These are phyloP conservation scores for Apiotrichum veenhuisii DNA, from an alignment of 1,284 basidiomycete species.

Conservation along the genomic window DNA sequence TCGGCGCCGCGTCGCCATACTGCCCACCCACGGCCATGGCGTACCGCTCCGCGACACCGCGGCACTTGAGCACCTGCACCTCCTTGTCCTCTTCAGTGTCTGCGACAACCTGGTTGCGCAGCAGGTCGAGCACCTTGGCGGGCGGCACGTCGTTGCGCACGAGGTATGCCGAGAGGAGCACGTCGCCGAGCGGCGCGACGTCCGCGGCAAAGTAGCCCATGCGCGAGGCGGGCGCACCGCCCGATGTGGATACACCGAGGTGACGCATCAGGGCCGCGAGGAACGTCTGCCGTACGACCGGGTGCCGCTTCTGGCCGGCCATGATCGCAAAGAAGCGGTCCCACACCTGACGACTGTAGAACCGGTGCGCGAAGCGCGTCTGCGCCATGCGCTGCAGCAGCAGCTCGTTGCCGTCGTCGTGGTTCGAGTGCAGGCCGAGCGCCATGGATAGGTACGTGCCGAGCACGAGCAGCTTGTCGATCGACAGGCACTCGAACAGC, in stretches of 20 bases:
- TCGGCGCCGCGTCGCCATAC: conserved; percentile 14
- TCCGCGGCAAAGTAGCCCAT: conserved; percentile 1
- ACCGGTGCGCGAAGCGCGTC: conserved; percentile 25
- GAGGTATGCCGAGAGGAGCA: conserved; percentile 19
- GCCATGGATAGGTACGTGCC: conserved; percentile 65
- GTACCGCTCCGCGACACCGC: conserved; percentile 26
- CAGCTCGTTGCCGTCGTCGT: conserved; percentile 1
- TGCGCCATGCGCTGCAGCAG: conserved; percentile 26
- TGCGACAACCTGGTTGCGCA: conserved; percentile 20
- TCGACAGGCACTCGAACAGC: conserved; percentile 78
- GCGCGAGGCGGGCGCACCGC: neutral
- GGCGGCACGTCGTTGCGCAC: conserved; percentile 26
- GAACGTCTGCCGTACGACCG: conserved; percentile 35
- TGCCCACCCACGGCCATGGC: conserved; percentile 3
- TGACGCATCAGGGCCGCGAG: conserved; percentile 13
- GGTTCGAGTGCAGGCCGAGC: conserved; percentile 5
- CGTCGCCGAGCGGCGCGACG: neutral
- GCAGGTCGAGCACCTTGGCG: conserved; percentile 21
- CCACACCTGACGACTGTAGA: conserved; percentile 28
- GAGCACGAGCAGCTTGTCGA: conserved; percentile 77
- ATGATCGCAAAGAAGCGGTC: conserved; percentile 23
- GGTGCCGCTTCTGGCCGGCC: conserved; percentile 23
- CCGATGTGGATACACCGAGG: neutral
- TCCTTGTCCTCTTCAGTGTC: neutral
- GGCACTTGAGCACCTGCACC: conserved; percentile 11